Conservation (phyloP, 164 flowering plant genomes). For the Stephania yunnanensis region DNA sequence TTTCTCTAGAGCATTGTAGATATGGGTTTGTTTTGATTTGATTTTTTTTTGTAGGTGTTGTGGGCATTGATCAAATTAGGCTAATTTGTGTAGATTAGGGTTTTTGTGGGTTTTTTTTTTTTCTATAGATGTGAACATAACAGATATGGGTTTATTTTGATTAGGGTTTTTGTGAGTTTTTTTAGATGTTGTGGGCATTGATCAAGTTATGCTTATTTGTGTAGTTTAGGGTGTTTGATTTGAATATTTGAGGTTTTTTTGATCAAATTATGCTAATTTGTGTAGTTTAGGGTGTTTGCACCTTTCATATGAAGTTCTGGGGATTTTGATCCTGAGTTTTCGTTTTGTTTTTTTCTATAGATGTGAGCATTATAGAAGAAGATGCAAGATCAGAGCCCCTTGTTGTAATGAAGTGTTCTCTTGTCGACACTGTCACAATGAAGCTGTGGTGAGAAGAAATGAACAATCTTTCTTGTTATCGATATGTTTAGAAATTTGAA, state of each 20-base stretch:
- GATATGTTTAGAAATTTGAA: not conserved
- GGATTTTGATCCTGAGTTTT: not conserved
- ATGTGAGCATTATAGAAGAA: conserved; percentile 83
- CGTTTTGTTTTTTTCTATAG: conserved; percentile 19
- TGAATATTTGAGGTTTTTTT: not conserved
- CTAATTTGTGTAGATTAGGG: no score
- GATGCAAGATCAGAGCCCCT: conserved; percentile 88
- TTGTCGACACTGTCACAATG: conserved; percentile 97
- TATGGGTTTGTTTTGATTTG: not conserved
- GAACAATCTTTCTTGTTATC: not conserved
- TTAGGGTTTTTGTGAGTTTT: no score
- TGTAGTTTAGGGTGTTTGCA: not conserved
- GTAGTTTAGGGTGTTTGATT: no score
- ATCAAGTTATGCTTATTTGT: no score
- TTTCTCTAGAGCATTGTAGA: no score
- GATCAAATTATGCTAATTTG: not conserved
- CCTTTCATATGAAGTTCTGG: not conserved
- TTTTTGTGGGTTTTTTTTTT: no score
- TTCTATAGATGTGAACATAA: no score
- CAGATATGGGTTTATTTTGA: no score
- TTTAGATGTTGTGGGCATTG: not conserved
- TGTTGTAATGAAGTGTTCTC: conserved; percentile 79
- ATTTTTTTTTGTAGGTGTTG: not conserved
- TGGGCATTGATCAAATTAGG: no score
- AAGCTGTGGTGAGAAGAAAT: conserved; percentile 44